Percentiles rank a stretch among this genome's conserved stretches.
phyloP scores from a whole-genome alignment of 495 filamentous ascomycete genomes.

The Penicillium antarcticum region DNA sequence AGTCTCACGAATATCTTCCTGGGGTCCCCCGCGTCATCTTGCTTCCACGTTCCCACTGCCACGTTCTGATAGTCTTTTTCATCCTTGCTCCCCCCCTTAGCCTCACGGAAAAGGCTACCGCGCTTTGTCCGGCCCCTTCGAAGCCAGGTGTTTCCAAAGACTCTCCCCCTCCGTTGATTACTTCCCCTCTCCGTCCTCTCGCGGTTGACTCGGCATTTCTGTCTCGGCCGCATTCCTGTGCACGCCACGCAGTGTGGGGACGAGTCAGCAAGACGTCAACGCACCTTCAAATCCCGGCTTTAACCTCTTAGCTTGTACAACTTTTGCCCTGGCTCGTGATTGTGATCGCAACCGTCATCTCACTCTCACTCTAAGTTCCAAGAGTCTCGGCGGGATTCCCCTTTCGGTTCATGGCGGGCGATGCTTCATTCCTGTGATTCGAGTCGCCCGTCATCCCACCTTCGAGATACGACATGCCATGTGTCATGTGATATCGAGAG shows the following conservation, averaged over 20 bases:
- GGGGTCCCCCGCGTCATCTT: too few species aligned
- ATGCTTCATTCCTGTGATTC: slow-evolving; percentile 15
- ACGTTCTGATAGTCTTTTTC: neutral
- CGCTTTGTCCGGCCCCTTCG: neutral
- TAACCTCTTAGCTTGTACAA: slow-evolving; percentile 3
- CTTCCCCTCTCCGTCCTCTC: neutral
- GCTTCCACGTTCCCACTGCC: neutral
- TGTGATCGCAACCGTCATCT: too few species aligned
- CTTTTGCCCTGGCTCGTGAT: neutral
- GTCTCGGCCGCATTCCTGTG: slow-evolving; percentile 12
- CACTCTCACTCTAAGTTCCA: neutral
- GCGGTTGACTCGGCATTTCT: slow-evolving; percentile 13
- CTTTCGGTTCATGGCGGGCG: slow-evolving; percentile 15
- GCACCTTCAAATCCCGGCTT: neutral
- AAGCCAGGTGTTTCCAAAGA: neutral
- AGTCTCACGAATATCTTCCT: too few species aligned
- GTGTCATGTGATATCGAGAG: slow-evolving; percentile 21
- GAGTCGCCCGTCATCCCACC: slow-evolving; percentile 9
- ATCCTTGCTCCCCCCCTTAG: neutral
- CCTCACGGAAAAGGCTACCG: neutral
- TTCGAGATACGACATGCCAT: slow-evolving; percentile 11
- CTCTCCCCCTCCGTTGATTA: neutral
- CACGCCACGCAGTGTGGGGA: slow-evolving; percentile 2
- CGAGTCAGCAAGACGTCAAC: slow-evolving; percentile 1
- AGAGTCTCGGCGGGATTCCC: neutral